Evolutionary conservation across 139 green algal genomes (phyloP).

Genomic region (Chlamydomonas schloesseri): DNA sequence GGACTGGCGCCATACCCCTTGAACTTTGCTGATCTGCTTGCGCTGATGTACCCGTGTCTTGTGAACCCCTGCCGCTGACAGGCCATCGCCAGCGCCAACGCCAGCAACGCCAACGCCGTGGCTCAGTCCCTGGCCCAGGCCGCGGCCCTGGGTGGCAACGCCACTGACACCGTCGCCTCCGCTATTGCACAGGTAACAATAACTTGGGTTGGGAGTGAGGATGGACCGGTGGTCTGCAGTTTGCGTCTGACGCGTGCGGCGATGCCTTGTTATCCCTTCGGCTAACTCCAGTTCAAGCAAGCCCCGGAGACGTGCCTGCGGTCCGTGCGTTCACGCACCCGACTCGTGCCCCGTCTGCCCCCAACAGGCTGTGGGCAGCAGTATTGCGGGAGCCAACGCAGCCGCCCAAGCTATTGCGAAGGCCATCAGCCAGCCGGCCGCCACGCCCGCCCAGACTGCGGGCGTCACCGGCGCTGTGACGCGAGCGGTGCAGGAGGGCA

Average conservation of each 20-base stretch:
- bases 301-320: too few relatives aligned
- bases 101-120: constrained; percentile 1
- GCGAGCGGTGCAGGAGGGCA: constrained; percentile 28
- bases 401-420: constrained; percentile 7
- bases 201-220: too few relatives aligned
- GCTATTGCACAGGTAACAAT: constrained; percentile 17
- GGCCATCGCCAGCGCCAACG: not conserved
- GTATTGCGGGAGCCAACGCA: not conserved
- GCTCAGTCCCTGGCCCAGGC: constrained; percentile 46
- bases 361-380: constrained; percentile 3
- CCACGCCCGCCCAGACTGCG: not conserved
- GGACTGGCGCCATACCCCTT: too few relatives aligned
- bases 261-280: too few relatives aligned
- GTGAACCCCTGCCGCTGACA: not conserved
- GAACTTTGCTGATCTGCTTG: too few relatives aligned
- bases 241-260: too few relatives aligned
- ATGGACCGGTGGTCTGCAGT: too few relatives aligned
- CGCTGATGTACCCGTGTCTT: too few relatives aligned
- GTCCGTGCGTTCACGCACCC: too few relatives aligned
- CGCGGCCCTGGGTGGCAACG: constrained; percentile 10
- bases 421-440: not conserved
- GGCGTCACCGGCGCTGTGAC: not conserved
- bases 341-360: too few relatives aligned
- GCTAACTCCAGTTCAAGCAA: too few relatives aligned
- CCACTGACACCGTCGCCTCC: constrained; percentile 24